A percentile compares a stretch with the other conserved stretches of the same genome.
Conservation (phyloP, 331 rosid genomes). For the Saraca asoca region DNA sequence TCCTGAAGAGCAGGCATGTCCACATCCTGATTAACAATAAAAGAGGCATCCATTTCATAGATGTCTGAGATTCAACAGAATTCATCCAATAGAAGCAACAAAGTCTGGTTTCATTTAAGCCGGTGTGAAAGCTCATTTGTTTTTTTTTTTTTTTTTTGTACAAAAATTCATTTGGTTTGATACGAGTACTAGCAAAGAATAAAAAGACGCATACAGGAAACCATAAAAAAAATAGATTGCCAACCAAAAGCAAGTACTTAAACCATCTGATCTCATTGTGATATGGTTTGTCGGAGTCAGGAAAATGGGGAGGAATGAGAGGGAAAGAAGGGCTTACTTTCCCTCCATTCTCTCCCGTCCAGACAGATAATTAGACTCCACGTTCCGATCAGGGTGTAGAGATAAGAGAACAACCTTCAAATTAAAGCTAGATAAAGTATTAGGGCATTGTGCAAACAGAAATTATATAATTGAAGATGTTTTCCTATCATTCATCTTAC, state of each 20-base stretch:
- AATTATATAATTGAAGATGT: not conserved
- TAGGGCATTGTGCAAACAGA: not conserved
- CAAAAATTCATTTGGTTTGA: too few species aligned
- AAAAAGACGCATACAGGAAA: not conserved
- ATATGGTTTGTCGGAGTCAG: too few species aligned
- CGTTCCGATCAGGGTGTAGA: not conserved
- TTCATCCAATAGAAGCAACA: conserved; percentile 6
- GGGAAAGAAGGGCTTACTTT: too few species aligned
- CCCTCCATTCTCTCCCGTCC: not conserved
- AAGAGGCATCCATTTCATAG: conserved; percentile 10
- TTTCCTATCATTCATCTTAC: conserved; percentile 12
- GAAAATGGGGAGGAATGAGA: too few species aligned
- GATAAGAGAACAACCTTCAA: conserved; percentile 2
- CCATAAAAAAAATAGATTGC: not conserved
- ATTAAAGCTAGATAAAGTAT: not conserved
- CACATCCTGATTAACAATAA: conserved; percentile 67
- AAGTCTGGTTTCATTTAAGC: too few species aligned
- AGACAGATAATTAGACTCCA: not conserved
- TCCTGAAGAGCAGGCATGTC: conserved; percentile 81
- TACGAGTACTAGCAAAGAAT: not conserved
- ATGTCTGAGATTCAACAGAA: conserved; percentile 26
- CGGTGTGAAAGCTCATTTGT: too few species aligned
- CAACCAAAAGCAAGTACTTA: conserved; percentile 12
- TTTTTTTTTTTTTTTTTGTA: too few species aligned
- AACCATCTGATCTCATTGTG: not conserved